Evolutionary conservation across 352 stramenopile species (phyloP), one percentile per base, ranked within the genome.

Genomic region (Hyaloperonospora arabidopsidis): DNA sequence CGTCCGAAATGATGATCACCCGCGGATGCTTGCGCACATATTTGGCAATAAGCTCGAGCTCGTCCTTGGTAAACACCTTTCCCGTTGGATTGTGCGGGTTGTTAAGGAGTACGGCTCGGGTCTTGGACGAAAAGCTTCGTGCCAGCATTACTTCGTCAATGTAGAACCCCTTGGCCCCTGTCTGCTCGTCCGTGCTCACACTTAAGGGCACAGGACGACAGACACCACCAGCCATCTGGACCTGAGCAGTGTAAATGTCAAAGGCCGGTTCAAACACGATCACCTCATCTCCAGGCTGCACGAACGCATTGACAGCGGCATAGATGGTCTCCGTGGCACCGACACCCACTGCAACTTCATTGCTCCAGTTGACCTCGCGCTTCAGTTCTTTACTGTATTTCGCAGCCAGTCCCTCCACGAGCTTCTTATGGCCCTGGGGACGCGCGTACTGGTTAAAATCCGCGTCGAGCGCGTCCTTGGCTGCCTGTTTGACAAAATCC

Each of bases 61-160:
- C 96, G 12, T 70, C 56, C 29, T 68, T 55, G 19, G 89, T 93
- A 66, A 99, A 99, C 40, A 98, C 89, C 59, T 98, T 98, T 28
- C 96, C 96, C 41, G 96, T 98, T 11, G 96, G 96, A 70, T 99
- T 99, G 83, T 99, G 96, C 32, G 96, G 96, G 53, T 96, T 98
- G 80, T 99, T 99, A 21, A 98, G 74, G 22, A 99, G 74, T 45
- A 99, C 83, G 0, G 93, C 80, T 35, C 93, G 84, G n/a, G 96
- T 98, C 59, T 89, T 87, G 10, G 81, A 67, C 11, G 90, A 94
- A 54, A 99, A 95, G 7, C 80, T 80, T 4, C 61, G 67, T 19
- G 94, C 76, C 28, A 98, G 73, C 22, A 83, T 84, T 1, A 73
- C 54, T 29, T 89, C 72, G 57, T 98, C 91, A 18, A 98, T 67